Evolutionary conservation across 306 rosid species (phyloP).

Genomic region (Quercus engelmannii): DNA sequence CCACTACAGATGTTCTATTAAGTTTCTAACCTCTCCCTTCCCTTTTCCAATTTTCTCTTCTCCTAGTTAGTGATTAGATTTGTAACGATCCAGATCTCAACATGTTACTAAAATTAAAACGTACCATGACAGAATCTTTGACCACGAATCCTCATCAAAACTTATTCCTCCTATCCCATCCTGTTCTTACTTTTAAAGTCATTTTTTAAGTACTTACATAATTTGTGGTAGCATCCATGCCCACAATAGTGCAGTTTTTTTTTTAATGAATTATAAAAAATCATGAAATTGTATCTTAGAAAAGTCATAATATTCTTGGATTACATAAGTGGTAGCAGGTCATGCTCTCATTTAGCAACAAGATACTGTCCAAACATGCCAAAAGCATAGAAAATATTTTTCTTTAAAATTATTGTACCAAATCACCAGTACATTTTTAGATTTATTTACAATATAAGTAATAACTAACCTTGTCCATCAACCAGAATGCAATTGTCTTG

Average conservation of each 20-base stretch:
- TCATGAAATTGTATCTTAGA: background rate
- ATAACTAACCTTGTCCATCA: conserved; percentile 92
- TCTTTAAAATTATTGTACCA: background rate
- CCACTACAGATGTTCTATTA: background rate
- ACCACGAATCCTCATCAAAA: background rate
- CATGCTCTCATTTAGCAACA: background rate
- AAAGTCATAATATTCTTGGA: background rate
- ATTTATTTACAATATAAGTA: conserved; percentile 15
- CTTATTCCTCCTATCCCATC: background rate
- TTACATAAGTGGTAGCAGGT: background rate
- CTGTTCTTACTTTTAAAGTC: background rate
- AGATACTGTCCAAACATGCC: background rate
- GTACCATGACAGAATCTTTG: background rate
- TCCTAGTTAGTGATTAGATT: too few species aligned
- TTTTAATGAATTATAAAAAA: background rate
- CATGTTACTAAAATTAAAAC: background rate
- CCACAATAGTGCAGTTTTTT: background rate
- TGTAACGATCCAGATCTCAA: too few species aligned
- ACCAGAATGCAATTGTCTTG: conserved; percentile 97
- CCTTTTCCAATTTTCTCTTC: too few species aligned
- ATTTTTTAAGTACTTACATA: background rate
- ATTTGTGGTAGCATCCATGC: background rate
- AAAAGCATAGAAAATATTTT: background rate
- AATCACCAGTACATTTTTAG: background rate
- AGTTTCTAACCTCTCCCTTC: background rate